Evolutionary conservation across 495 filamentous ascomycete genomes (phyloP).

Genomic region (Tuber borchii): DNA sequence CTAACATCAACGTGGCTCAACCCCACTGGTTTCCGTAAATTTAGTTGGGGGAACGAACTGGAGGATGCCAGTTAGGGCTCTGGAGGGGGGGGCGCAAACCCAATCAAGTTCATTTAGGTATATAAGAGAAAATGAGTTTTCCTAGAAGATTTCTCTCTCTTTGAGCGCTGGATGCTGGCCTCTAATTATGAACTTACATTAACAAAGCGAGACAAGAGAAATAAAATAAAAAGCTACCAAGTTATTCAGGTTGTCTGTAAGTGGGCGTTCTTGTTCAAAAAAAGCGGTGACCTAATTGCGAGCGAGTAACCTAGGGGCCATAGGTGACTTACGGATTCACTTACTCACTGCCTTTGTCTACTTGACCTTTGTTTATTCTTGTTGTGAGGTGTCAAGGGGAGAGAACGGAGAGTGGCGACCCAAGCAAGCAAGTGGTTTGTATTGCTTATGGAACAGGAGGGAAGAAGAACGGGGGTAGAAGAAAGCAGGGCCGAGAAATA

Average conservation of each 20-base stretch:
- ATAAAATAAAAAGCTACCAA: background rate
- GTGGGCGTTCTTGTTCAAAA: background rate
- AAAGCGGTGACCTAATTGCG: background rate
- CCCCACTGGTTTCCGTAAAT: background rate
- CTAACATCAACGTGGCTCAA: background rate
- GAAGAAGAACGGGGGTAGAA: too few relatives aligned
- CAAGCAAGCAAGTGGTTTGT: too few relatives aligned
- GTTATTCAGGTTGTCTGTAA: background rate
- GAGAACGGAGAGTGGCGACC: too few relatives aligned
- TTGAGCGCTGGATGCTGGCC: background rate
- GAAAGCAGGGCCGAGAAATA: too few relatives aligned
- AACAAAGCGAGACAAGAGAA: background rate
- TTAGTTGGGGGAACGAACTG: background rate
- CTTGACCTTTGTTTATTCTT: background rate
- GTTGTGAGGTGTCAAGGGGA: too few relatives aligned
- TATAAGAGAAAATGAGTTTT: background rate
- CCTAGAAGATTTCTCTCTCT: background rate
- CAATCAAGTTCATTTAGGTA: background rate
- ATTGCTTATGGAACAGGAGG: too few relatives aligned
- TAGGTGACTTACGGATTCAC: background rate
- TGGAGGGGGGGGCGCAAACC: too few relatives aligned
- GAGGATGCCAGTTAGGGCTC: background rate
- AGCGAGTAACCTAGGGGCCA: background rate
- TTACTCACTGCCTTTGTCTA: background rate
- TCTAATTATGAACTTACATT: background rate